Base-by-base conservation (phyloP, 768 basidiomycete species). In the Suillus discolor region DNA sequence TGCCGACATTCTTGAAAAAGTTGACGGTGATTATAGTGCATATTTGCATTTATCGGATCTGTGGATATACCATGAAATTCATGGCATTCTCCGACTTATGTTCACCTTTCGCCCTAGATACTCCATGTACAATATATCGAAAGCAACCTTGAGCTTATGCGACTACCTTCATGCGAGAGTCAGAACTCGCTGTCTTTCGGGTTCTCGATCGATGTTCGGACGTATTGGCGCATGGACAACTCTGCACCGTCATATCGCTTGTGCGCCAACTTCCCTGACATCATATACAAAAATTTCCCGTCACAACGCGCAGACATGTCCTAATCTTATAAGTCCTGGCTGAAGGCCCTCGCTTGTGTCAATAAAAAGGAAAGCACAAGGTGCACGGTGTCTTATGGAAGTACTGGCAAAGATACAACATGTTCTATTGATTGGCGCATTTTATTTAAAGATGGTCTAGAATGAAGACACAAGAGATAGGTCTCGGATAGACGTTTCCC, bases 191-290 rank as follows among this genome's bases (percentile, higher is more conserved):
- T 84, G 66, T 82, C 80, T 18, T 73, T 84, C 6, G 68, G 62
- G 84, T 80, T 3, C 44, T 84, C 12, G 74, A 84, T 68, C 65
- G 82, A 0, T 68, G 71, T 0, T 67, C 62, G 25, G 69, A 75
- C 20, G 78, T 80, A 11, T 83, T 83, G 65, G 47, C 75, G 1
- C 84, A 84, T 79, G 81, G 82, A 0, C 80, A 83, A 66, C 73
- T 84, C 1, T 82, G 84, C 82, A 84, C 75, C 79, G 81, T 80
- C 6, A 67, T 84, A 1, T 83, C 81, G 38, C 70, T 79, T 34
- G 45, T 65, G 18, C 8, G 34, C n/a, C 18, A 18, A 31, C 53
- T 20, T 2, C 28, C 4, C 51, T 25, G 8, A 51, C 7, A 28
- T 51, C 23, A 25, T 31, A 54, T 20, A 54, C 49, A 31, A 31